Base-by-base conservation (phyloP, 2,329 filamentous ascomycete genomes). In the Cytospora mali region DNA sequence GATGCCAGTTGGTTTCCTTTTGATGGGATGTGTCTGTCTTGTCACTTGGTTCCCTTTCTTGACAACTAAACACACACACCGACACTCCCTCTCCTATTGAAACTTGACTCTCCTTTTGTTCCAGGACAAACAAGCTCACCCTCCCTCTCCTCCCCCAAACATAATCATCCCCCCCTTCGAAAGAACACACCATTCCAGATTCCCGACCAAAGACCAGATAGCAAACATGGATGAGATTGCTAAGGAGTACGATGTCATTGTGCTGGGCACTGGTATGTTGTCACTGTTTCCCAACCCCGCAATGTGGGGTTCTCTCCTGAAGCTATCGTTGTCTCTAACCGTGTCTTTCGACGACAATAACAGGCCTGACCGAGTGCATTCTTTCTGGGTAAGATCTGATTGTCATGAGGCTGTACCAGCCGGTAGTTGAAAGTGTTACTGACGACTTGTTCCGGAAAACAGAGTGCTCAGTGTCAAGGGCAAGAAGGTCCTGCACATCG, bases 401-500 rank as follows among this genome's bases (percentile, higher is more conserved):
- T 14, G 33, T 27, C n/a, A n/a, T n/a, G n/a, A 13, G 48, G 46
- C 6, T 9, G 33, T 13, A 56, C 27, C 51, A 29, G 21, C 16
- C n/a, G n/a, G n/a, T n/a, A n/a, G n/a, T 48, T 49, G 29, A 25
- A 33, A 35, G 21, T 27, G 28, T 49, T 31, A 33, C 62, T 64
- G 39, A 64, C 42, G 35, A 33, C 14, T 39, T 31, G 35, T 53
- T 21, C 35, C 42, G 50, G 55, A 51, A 66, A 68, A 65, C 72
- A 93, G 93, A 79, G 93, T 99, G 66, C 82, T 98, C 75, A 97
- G 93, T 82, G 94, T 98, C 73, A 97, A 98, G 84, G 94, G 94
- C 78, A 94, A 96, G 85, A 98, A 98, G 84, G 95, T 99, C 74
- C 86, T 99, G 69, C 95, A 99, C 82, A 97, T 99, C 77, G 95